Evolutionary conservation across 2,329 filamentous ascomycete species (phyloP), one percentile per base, ranked within the genome.

Genomic region (Paracoccidioides lutzii): DNA sequence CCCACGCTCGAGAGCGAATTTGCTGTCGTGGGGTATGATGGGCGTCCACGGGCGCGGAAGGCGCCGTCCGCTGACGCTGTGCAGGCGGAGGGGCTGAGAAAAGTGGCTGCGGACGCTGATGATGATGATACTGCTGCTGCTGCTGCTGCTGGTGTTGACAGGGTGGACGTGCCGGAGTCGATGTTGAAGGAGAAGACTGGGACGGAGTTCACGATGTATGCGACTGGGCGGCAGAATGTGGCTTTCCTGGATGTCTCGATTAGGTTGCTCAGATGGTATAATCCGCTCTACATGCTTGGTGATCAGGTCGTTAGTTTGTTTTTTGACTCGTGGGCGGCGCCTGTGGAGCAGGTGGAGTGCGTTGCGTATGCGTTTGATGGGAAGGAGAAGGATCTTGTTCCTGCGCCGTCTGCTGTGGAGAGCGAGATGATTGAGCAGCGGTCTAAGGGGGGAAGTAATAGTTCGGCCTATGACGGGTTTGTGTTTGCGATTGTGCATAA

Each of bases 401-500:
- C 86, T 6, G 74, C 78, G 15, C 65, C 78, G 5, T 82, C 81
- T 43, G 76, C 81, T 44, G 76, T 76, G 49, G 81, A 84, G 62
- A 71, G 80, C 54, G 74, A 75, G 73, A 79, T 77, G 74, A 81
- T 66, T 64, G 75, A 72, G 84, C 82, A 79, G 83, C 83, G 75
- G 73, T 75, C 57, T 30, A 73, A 73, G 68, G 45, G 45, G 1
- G 32, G 37, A 7, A 73, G 65, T 61, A 74, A 66, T 58, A 82
- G 78, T 69, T 84, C 81, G 57, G 73, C 74, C 42, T 97, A 85
- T 66, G 93, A 97, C 69, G 84, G 84, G 46, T 98, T 97, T 66
- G 91, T 98, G 61, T 97, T 87, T 81, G 91, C 90, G 52, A 73
- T 98, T 62, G 90, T 97, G 59, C 89, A 97, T 80, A 98, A 98